Base-by-base conservation (phyloP, 192 early-diverging fungal genomes). In the Backusella macrospora region DNA sequence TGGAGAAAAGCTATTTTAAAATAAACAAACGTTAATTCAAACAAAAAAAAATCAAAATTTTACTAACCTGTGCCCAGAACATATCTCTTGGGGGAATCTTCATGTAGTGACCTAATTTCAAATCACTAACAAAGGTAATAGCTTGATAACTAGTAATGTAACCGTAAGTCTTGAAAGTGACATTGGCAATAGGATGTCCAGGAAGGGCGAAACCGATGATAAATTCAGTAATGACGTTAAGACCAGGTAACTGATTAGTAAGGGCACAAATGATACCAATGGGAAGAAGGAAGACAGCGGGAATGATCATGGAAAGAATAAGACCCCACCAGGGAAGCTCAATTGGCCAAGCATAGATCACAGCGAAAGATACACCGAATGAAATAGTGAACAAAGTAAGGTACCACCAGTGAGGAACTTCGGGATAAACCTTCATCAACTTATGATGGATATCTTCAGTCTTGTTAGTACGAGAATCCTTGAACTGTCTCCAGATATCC, bases 161-260 rank as follows among this genome's bases (percentile, higher is more conserved):
- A 55, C 92, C 93, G 70, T 93, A 88, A 15, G 92, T 91, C 82
- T 97, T 97, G 87, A 95, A 97, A 5, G 91, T 88, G 46, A 95
- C 90, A 64, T 95, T 93, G 74, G 89, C 90, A 39, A 95, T 90
- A 12, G 93, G 87, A 66, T 95, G 81, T 21, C 94, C 96, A 7
- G 93, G 93, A 18, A 90, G 78, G 4, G 92, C 84, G 68, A 91
- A 92, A 70, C 96, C 96, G 62, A 90, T 91, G 65, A 96, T 86
- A 68, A 95, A 90, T 84, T 97, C 93, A 48, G 91, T 92, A 29
- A 96, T 84, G 46, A 97, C 89, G 82, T 97, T 96, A 37, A 95
- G 82, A 38, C 90, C 90, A 16, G 94, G 87, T 67, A 86, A 84
- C 68, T 86, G 84, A 73, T 95, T 95, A 18, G 93, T 90, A 18